phyloP scores from a whole-genome alignment of 164 flowering plant species.

The Cinnamomum chago region DNA sequence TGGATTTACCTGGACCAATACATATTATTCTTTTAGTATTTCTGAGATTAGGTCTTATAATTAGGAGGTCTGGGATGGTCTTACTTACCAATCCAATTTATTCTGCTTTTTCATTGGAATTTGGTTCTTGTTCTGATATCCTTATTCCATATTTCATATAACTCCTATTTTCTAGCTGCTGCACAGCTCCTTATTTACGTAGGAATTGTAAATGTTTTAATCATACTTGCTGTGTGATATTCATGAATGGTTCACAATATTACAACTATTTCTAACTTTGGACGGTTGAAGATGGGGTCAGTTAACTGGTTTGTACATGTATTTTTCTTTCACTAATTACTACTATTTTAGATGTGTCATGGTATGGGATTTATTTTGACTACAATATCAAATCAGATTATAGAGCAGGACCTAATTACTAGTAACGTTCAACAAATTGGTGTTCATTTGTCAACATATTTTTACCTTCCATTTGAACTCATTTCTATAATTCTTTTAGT shows the following conservation, averaged over 20 bases:
- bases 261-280: not conserved
- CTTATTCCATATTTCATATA: not conserved
- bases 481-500: not conserved
- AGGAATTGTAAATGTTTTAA: not conserved
- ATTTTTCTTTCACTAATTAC: conserved; percentile 1
- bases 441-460: not conserved
- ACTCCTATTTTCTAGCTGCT: not conserved
- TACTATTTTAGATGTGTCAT: not conserved
- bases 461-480: not conserved
- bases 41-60: no score
- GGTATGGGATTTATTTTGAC: not conserved
- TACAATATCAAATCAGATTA: conserved; percentile 2
- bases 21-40: no score
- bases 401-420: not conserved
- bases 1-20: no score
- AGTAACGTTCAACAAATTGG: conserved; percentile 2
- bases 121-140: no score
- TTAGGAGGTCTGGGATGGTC: no score
- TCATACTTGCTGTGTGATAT: not conserved
- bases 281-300: not conserved
- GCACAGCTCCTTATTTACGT: not conserved
- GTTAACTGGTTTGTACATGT: not conserved
- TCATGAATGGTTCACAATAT: not conserved
- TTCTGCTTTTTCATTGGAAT: no score
- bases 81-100: no score